phyloP scores from a whole-genome alignment of 306 rosid genomes.

The Cercis canadensis region DNA sequence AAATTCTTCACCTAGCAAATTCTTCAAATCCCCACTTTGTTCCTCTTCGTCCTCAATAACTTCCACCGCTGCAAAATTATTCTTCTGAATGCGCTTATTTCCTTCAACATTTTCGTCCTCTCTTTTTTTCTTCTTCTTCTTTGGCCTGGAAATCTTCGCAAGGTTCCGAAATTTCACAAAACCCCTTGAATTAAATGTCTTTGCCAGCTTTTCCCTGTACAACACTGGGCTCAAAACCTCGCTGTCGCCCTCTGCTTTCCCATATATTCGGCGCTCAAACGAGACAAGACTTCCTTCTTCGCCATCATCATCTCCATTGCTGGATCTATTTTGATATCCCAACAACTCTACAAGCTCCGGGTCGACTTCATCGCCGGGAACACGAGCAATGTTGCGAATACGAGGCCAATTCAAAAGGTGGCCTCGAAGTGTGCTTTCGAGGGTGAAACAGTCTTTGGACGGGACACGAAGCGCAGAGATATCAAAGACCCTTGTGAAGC shows the following conservation, averaged over 20 bases:
- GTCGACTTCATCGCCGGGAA: constrained; percentile 82
- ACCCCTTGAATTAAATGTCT: constrained; percentile 72
- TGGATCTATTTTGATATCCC: constrained; percentile 1
- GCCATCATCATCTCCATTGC: not conserved
- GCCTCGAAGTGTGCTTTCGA: constrained; percentile 83
- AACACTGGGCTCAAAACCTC: constrained; percentile 67
- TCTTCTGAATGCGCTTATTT: constrained; percentile 46
- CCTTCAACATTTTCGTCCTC: constrained; percentile 35
- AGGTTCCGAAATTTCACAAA: constrained; percentile 72
- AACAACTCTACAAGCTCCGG: constrained; percentile 46
- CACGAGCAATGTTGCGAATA: constrained; percentile 82
- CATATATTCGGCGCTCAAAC: constrained; percentile 63
- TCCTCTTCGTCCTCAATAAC: constrained; percentile 70
- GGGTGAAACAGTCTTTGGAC: constrained; percentile 65
- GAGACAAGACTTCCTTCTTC: constrained; percentile 46
- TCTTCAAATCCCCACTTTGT: constrained; percentile 58
- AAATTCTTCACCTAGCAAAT: constrained; percentile 69
- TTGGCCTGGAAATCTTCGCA: constrained; percentile 89
- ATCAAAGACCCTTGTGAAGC: constrained; percentile 67
- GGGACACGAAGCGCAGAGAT: constrained; percentile 87
- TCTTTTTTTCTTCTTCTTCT: constrained; percentile 53
- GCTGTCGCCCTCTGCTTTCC: constrained; percentile 66
- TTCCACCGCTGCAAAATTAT: constrained; percentile 54
- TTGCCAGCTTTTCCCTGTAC: constrained; percentile 74
- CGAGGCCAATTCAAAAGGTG: constrained; percentile 98